Base-by-base conservation (phyloP, 495 filamentous ascomycete species). In the Tuber magnatum region DNA sequence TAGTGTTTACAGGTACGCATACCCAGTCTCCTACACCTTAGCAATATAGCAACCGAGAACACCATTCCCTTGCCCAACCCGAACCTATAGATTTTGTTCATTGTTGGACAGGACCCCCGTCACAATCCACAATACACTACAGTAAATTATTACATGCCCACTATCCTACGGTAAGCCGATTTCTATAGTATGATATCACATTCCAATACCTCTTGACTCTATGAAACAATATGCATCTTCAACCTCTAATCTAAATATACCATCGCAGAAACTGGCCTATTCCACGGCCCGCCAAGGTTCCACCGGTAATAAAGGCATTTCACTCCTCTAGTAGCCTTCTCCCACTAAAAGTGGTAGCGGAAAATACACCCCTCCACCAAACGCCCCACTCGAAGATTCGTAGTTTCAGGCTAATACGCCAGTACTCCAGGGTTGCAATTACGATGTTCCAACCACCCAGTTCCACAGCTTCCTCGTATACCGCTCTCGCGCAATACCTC, bases 391-490 rank as follows among this genome's bases (percentile, higher is more conserved):
- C 89, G 81, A 91, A 93, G 28, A 88, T 80, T 44, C 85, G 86
- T 35, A 93, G 82, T 80, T 90, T 92, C 71, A 89, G 70, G 82
- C 90, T 89, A 0, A 93, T 88, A 70, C 89, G 87, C 77, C 89
- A 84, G 79, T 88, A 91, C 2, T 84, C 85, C 44, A 84, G 84
- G 84, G 90, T 88, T 10, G 90, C 91, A 22, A 82, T 83, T 75
- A 87, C 77, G 51, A 91, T 78, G 76, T 91, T 92, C 7, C 77
- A 71, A n/a, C 86, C 87, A 74, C 85, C 86, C 46, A 89, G 74
- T 70, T 97, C 94, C 51, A 97, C 85, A 80, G 94, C 90, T 82
- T 98, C 96, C 77, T 92, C 87, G 80, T 93, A 95, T 12, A 98
- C 93, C 0, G 92, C 93, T 44, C 92, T 88, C 8, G 92, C 91